Evolutionary conservation across 106 monocot genomes (phyloP).

Genomic region (Cymbidium sinense): DNA sequence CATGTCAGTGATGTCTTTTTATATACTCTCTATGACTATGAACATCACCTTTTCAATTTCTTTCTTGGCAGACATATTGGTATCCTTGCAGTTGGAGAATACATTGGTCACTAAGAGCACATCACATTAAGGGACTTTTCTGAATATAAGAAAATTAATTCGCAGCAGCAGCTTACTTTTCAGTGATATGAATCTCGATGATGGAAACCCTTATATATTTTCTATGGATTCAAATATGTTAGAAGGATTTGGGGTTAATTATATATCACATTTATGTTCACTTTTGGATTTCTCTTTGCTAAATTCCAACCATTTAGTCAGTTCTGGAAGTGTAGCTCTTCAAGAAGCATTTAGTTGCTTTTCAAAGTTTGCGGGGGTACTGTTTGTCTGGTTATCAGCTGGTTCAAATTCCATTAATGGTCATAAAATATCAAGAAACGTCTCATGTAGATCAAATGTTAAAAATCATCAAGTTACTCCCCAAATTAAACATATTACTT

Average conservation of each 20-base stretch:
- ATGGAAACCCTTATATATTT: conserved; percentile 19
- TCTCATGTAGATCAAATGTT: conserved; percentile 14
- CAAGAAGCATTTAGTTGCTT: conserved; percentile 50
- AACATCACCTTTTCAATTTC: not conserved
- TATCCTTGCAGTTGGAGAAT: not conserved
- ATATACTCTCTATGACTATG: not conserved
- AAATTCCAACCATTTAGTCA: conserved; percentile 36
- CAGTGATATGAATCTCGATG: conserved; percentile 3
- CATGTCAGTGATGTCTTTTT: not conserved
- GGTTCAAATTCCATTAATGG: conserved; percentile 32
- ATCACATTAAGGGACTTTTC: not conserved
- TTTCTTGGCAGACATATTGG: not conserved
- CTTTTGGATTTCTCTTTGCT: conserved; percentile 44
- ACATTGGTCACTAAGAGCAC: not conserved
- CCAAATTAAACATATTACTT: conserved; percentile 27
- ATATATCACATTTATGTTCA: conserved; percentile 50
- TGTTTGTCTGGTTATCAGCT: conserved; percentile 65
- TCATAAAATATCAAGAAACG: conserved; percentile 15
- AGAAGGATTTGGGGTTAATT: conserved; percentile 42
- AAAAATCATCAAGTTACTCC: conserved; percentile 16
- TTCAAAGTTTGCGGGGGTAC: conserved; percentile 62
- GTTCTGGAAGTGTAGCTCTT: conserved; percentile 49
- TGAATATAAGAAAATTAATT: not conserved
- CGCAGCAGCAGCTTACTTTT: not conserved
- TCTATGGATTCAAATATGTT: conserved; percentile 35